These are phyloP conservation scores for Malassezia slooffiae DNA, from an alignment of 1,284 basidiomycete species.

Conservation along the genomic window DNA sequence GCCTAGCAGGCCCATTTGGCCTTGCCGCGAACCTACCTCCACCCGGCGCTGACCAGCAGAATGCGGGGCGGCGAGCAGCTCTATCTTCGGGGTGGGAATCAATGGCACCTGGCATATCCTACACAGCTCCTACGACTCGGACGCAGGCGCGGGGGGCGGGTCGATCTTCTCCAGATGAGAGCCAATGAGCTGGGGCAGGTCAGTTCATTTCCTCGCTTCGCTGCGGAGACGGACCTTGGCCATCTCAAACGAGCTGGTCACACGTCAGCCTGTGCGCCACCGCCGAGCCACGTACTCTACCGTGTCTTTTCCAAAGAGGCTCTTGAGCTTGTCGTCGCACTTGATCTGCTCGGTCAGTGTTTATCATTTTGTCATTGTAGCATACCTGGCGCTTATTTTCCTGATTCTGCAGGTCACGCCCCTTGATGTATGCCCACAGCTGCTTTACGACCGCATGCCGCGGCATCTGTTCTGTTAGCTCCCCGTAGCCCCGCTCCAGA, in stretches of 20 bases:
- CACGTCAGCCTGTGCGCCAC: not conserved
- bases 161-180: conserved; percentile 35
- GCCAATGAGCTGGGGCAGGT: conserved; percentile 28
- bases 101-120: no score
- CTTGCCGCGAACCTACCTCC: no score
- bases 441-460: conserved; percentile 79
- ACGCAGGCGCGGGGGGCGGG: no score
- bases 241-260: conserved; percentile 42
- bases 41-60: no score
- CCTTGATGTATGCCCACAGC: conserved; percentile 73
- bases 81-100: no score
- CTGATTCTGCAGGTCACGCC: conserved; percentile 66
- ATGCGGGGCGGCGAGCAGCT: no score
- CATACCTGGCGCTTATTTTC: conserved; percentile 54
- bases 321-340: conserved; percentile 60
- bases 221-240: conserved; percentile 25
- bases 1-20: no score
- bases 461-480: conserved; percentile 53
- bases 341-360: conserved; percentile 56
- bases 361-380: not conserved
- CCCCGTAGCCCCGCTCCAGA: not conserved
- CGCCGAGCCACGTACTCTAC: conserved; percentile 52
- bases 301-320: conserved; percentile 63
- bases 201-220: not conserved
- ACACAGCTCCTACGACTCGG: no score